phyloP scores from a whole-genome alignment of 2,329 filamentous ascomycete species.

The Colletotrichum coccodes region DNA sequence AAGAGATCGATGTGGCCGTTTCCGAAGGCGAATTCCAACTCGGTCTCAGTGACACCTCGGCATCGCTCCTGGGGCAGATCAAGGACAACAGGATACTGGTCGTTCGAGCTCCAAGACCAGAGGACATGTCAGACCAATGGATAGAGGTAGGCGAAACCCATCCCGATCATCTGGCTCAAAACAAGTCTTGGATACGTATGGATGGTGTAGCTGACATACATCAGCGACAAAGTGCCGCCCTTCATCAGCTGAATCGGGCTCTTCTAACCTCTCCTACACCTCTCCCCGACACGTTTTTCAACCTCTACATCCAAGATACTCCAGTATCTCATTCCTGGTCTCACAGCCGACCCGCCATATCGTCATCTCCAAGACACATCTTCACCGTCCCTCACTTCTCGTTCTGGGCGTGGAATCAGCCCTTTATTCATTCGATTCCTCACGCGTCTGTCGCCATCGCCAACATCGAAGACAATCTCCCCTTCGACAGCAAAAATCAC shows the following conservation, averaged over 20 bases:
- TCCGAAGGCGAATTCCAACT: constrained; percentile 55
- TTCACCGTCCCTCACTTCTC: constrained; percentile 67
- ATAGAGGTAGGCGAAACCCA: constrained; percentile 39
- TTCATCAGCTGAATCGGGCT: constrained; percentile 64
- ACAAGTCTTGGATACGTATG: constrained; percentile 3
- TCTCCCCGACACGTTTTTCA: constrained; percentile 62
- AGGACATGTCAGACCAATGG: constrained; percentile 56
- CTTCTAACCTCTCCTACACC: constrained; percentile 58
- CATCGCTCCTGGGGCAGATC: constrained; percentile 49
- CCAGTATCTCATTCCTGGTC: constrained; percentile 55
- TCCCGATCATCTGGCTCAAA: background rate
- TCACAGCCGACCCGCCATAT: constrained; percentile 57
- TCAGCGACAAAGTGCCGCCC: constrained; percentile 59
- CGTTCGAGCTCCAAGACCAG: constrained; percentile 50
- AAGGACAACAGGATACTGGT: constrained; percentile 51
- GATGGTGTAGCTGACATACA: constrained; percentile 3
- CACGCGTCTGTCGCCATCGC: constrained; percentile 50
- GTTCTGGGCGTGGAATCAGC: constrained; percentile 64
- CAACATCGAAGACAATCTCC: constrained; percentile 44
- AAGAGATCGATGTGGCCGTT: constrained; percentile 56
- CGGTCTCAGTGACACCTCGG: constrained; percentile 38
- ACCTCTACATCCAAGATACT: constrained; percentile 62
- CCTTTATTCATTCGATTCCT: constrained; percentile 57
- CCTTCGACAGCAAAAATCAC: constrained; percentile 46
- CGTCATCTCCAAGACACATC: constrained; percentile 44